Percentiles rank a stretch among this genome's conserved stretches.
phyloP scores from a whole-genome alignment of 2,329 filamentous ascomycete species.

The Cordyceps tenuipes region DNA sequence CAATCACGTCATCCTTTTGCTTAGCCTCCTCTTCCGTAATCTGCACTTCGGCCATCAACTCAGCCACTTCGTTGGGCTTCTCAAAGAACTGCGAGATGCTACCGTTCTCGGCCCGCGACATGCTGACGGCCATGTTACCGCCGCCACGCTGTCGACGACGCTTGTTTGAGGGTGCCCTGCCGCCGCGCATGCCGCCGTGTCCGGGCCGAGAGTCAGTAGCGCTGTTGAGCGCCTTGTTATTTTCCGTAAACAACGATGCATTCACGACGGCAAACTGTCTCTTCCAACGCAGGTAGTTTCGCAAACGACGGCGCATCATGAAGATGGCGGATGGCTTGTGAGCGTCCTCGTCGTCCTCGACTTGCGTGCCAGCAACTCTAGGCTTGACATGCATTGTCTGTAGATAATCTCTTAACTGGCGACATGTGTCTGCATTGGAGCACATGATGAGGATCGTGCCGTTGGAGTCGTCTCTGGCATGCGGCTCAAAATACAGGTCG shows the following conservation, averaged over 20 bases:
- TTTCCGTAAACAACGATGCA: slow-evolving; percentile 67
- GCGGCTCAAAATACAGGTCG: slow-evolving; percentile 77
- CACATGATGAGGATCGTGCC: slow-evolving; percentile 96
- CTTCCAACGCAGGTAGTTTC: slow-evolving; percentile 87
- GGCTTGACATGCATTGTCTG: slow-evolving; percentile 78
- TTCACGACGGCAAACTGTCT: slow-evolving; percentile 80
- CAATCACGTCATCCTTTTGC: slow-evolving; percentile 66
- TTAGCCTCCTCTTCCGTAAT: slow-evolving; percentile 68
- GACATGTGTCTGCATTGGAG: slow-evolving; percentile 73
- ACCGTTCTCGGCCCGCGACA: slow-evolving; percentile 61
- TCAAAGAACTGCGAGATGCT: slow-evolving; percentile 74
- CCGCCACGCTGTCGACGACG: slow-evolving; percentile 77
- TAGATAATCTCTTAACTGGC: slow-evolving; percentile 83
- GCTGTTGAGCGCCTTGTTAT: slow-evolving; percentile 65
- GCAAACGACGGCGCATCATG: slow-evolving; percentile 83
- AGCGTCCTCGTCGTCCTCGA: slow-evolving; percentile 37
- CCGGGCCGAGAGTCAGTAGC: slow-evolving; percentile 49
- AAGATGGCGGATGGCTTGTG: slow-evolving; percentile 65
- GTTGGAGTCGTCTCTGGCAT: slow-evolving; percentile 71
- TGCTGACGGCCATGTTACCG: slow-evolving; percentile 47
- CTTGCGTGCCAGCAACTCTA: slow-evolving; percentile 30
- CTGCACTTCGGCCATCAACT: slow-evolving; percentile 72
- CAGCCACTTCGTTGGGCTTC: slow-evolving; percentile 71
- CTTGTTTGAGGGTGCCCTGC: slow-evolving; percentile 69
- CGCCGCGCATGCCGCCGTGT: slow-evolving; percentile 43